These are phyloP conservation scores for Scutellaria baicalensis DNA, from an alignment of 257 asterid genomes.

Conservation along the genomic window DNA sequence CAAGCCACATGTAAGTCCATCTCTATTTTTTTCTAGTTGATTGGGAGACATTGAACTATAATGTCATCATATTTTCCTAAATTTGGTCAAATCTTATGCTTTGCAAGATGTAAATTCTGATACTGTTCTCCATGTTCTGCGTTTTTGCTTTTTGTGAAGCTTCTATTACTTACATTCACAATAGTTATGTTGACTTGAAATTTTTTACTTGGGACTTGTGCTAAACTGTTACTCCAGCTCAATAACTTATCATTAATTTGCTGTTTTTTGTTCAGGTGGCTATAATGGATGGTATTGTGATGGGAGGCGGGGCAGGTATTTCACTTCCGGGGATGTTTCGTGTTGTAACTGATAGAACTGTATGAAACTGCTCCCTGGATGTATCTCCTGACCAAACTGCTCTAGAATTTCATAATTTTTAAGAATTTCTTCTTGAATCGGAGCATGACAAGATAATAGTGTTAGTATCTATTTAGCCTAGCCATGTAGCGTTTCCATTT, in stretches of 20 bases:
- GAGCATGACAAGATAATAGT: not conserved
- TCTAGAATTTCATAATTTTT: not conserved
- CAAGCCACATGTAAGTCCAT: conserved; percentile 82
- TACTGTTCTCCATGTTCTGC: not conserved
- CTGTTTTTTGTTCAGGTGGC: conserved; percentile 66
- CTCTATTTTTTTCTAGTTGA: not conserved
- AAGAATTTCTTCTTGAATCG: conserved; percentile 1
- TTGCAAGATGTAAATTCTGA: not conserved
- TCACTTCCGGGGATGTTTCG: conserved; percentile 97
- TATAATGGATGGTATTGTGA: conserved; percentile 79
- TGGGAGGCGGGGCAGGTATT: conserved; percentile 98
- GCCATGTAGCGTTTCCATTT: too few relatives aligned
- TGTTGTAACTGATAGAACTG: conserved; percentile 92
- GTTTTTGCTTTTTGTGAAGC: not conserved
- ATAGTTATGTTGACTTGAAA: not conserved
- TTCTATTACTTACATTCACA: not conserved
- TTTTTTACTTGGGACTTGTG: conserved; percentile 6
- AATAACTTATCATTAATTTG: not conserved
- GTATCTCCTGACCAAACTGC: conserved; percentile 5
- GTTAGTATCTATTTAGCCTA: not conserved
- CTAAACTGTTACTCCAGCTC: not conserved
- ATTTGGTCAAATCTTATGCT: not conserved
- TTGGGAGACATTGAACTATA: not conserved
- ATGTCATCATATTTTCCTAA: not conserved
- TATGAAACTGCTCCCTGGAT: conserved; percentile 49